Percentiles rank a stretch among this genome's conserved stretches.
These are phyloP conservation scores for Mallotus nudiflorus DNA, from an alignment of 345 rosid species.

Conservation along the genomic window DNA sequence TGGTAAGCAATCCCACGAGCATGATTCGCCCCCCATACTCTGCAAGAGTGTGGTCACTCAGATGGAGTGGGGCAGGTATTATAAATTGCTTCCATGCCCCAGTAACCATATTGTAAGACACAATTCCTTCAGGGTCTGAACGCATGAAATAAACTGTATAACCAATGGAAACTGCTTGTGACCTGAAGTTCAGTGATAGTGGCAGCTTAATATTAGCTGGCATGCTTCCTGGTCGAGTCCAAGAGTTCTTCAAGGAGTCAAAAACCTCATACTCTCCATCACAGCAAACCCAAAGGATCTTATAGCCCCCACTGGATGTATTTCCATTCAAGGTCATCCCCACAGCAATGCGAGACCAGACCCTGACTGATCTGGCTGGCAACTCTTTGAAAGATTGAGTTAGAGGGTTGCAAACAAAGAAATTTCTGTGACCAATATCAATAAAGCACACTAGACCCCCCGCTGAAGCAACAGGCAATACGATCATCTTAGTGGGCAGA, in stretches of 20 bases:
- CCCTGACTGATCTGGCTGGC: slow-evolving; percentile 83
- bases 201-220: slow-evolving; percentile 75
- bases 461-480: slow-evolving; percentile 88
- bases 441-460: slow-evolving; percentile 98
- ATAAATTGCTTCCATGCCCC: slow-evolving; percentile 77
- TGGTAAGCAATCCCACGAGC: slow-evolving; percentile 89
- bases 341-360: slow-evolving; percentile 90
- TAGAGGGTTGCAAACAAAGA: slow-evolving; percentile 90
- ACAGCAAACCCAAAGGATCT: slow-evolving; percentile 87
- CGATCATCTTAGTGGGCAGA: slow-evolving; percentile 65
- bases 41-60: slow-evolving; percentile 88
- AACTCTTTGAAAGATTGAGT: slow-evolving; percentile 77
- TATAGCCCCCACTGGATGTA: slow-evolving; percentile 61
- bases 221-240: slow-evolving; percentile 82
- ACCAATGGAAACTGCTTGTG: slow-evolving; percentile 75
- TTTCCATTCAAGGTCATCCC: slow-evolving; percentile 78
- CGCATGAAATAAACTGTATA: slow-evolving; percentile 81
- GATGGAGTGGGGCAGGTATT: slow-evolving; percentile 75
- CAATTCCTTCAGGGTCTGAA: slow-evolving; percentile 86
- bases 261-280: slow-evolving; percentile 93
- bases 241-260: slow-evolving; percentile 66
- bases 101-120: slow-evolving; percentile 68
- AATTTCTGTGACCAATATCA: slow-evolving; percentile 84
- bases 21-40: slow-evolving; percentile 77
- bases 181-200: slow-evolving; percentile 75